Conservation (phyloP, 2,329 filamentous ascomycete species). For the Westerdykella sp. region DNA sequence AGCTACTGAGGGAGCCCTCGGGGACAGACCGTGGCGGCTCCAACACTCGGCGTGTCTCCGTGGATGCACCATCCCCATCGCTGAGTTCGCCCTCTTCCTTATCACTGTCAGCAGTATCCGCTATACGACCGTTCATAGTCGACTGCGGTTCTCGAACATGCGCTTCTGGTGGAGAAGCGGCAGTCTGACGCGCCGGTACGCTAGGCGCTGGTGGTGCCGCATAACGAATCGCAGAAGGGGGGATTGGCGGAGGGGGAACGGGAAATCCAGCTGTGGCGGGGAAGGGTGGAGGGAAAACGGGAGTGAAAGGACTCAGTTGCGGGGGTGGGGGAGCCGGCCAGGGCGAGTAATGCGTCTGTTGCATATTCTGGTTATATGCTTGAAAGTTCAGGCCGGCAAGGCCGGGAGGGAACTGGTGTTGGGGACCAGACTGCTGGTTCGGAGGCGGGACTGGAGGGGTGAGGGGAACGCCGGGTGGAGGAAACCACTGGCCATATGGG, state of each 20-base stretch:
- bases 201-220: too few species aligned
- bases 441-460: conserved; percentile 2
- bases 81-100: conserved; percentile 72
- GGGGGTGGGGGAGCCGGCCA: conserved; percentile 4
- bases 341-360: conserved; percentile 15
- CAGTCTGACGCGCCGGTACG: too few species aligned
- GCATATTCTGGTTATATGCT: conserved; percentile 19
- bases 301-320: conserved; percentile 1
- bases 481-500: conserved; percentile 17
- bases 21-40: conserved; percentile 23
- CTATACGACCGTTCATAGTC: conserved; percentile 18
- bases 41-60: not conserved
- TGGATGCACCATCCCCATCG: conserved; percentile 41
- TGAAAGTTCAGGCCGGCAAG: conserved; percentile 22
- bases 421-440: conserved; percentile 13
- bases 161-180: too few species aligned
- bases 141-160: too few species aligned
- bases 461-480: conserved; percentile 6
- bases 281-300: conserved; percentile 16
- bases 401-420: conserved; percentile 10
- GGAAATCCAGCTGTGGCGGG: conserved; percentile 15
- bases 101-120: conserved; percentile 37
- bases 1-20: not conserved
- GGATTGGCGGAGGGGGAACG: conserved; percentile 16
- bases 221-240: not conserved